Evolutionary conservation across 2,329 filamentous ascomycete species (phyloP).

Genomic region (Ceratocystis huliohia): DNA sequence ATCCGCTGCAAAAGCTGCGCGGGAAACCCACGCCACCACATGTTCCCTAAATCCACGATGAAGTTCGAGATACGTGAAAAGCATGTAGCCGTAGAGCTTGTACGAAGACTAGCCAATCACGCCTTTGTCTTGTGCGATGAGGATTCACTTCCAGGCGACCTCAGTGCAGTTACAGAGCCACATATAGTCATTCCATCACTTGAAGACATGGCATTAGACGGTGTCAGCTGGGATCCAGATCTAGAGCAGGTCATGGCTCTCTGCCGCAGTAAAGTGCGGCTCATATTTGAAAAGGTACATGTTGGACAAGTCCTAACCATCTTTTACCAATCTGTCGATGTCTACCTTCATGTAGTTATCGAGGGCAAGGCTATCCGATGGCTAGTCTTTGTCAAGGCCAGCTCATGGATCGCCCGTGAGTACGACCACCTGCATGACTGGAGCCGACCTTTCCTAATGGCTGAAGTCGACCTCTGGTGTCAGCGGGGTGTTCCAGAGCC

Average conservation of each 20-base stretch:
- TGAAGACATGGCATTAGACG: slow-evolving; percentile 1
- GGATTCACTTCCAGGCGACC: not conserved
- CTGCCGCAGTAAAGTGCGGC: slow-evolving; percentile 11
- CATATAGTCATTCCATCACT: not conserved
- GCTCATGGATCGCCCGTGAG: slow-evolving; percentile 1
- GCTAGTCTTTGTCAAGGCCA: slow-evolving; percentile 19
- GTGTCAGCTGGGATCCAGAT: not conserved
- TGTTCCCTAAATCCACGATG: slow-evolving; percentile 12
- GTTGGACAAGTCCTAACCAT: slow-evolving; percentile 11
- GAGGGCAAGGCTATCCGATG: slow-evolving; percentile 17
- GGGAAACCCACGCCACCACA: slow-evolving; percentile 31
- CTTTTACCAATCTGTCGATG: slow-evolving; percentile 6
- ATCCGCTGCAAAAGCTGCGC: slow-evolving; percentile 31
- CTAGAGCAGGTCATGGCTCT: slow-evolving; percentile 15
- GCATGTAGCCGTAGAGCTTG: slow-evolving; percentile 6
- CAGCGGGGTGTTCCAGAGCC: not conserved
- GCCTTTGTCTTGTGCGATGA: slow-evolving; percentile 5
- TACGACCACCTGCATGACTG: slow-evolving; percentile 6
- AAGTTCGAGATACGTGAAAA: not conserved
- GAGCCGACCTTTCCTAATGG: slow-evolving; percentile 11
- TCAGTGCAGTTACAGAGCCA: not conserved
- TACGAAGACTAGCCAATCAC: slow-evolving; percentile 11
- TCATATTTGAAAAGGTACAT: not conserved
- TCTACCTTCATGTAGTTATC: slow-evolving; percentile 19
- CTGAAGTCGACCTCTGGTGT: not conserved